Evolutionary conservation across 83 land plant species (phyloP).

Genomic region (Thuja plicata): DNA sequence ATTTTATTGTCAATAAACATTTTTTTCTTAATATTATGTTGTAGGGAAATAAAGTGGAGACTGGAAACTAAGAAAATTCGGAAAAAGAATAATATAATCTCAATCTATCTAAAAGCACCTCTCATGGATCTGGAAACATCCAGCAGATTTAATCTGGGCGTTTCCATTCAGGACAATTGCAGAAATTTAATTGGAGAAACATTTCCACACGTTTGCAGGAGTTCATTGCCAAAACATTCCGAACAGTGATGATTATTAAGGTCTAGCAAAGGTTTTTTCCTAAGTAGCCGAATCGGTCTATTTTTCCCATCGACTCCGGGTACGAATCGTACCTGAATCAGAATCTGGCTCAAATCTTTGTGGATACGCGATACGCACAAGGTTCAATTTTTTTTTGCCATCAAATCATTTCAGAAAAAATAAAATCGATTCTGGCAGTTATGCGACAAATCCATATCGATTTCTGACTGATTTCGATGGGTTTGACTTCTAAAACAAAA

Average conservation of each 20-base stretch:
- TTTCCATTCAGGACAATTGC: not conserved
- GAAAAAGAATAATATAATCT: not conserved
- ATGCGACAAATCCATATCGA: too few species aligned
- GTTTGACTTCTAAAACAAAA: too few species aligned
- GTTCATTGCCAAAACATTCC: not conserved
- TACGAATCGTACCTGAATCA: too few species aligned
- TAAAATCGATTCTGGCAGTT: too few species aligned
- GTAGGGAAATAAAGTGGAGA: not conserved
- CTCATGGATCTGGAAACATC: not conserved
- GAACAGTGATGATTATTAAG: not conserved
- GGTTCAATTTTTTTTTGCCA: too few species aligned
- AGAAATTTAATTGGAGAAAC: not conserved
- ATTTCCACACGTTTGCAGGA: not conserved
- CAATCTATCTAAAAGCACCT: not conserved
- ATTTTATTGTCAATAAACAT: not conserved
- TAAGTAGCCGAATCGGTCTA: too few species aligned
- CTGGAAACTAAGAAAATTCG: not conserved
- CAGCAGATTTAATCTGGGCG: not conserved
- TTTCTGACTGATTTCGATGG: too few species aligned
- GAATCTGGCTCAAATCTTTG: too few species aligned
- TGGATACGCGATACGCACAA: too few species aligned
- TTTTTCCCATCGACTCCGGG: too few species aligned
- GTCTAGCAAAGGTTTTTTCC: not conserved
- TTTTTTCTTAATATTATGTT: not conserved
- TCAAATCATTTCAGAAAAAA: too few species aligned